These are phyloP conservation scores for Camellia japonica DNA, from an alignment of 148 eudicot genomes.

Conservation along the genomic window DNA sequence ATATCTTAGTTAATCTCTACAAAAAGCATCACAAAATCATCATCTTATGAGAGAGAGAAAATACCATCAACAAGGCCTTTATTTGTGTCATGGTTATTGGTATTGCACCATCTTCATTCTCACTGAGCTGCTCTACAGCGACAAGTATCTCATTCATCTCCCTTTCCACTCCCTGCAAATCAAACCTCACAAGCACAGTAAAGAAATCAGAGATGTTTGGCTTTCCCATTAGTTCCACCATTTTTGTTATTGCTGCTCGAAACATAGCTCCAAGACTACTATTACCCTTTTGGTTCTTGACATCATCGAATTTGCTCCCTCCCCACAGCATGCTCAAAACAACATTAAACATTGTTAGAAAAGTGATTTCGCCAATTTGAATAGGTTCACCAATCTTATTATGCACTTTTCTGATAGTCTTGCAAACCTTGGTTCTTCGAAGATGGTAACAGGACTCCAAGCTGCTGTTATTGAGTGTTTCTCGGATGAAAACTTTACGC, in stretches of 20 bases:
- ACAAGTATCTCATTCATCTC: slow-evolving; percentile 15
- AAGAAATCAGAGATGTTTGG: slow-evolving; percentile 49
- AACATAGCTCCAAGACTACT: slow-evolving; percentile 24
- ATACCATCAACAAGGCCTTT: too few relatives aligned
- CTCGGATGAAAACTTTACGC: slow-evolving; percentile 35
- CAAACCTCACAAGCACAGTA: slow-evolving; percentile 33
- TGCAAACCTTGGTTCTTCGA: slow-evolving; percentile 27
- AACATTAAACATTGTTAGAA: slow-evolving; percentile 22
- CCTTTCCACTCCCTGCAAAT: slow-evolving; percentile 35
- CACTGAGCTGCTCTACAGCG: slow-evolving; percentile 5
- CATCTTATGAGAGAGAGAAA: too few relatives aligned
- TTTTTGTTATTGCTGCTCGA: not conserved
- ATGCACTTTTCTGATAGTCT: slow-evolving; percentile 16
- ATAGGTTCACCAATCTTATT: slow-evolving; percentile 2
- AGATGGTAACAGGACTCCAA: slow-evolving; percentile 38
- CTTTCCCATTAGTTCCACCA: slow-evolving; percentile 15
- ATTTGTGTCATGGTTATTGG: too few relatives aligned
- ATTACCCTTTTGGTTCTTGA: slow-evolving; percentile 11
- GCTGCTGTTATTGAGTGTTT: slow-evolving; percentile 37
- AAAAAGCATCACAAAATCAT: not conserved
- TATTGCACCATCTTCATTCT: too few relatives aligned
- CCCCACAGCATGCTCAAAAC: slow-evolving; percentile 49
- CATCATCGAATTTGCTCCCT: slow-evolving; percentile 25
- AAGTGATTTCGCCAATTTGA: slow-evolving; percentile 27
- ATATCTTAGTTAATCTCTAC: not conserved